Evolutionary conservation across 2,329 filamentous ascomycete species (phyloP).

Genomic region (Clarireedia monteithiana): DNA sequence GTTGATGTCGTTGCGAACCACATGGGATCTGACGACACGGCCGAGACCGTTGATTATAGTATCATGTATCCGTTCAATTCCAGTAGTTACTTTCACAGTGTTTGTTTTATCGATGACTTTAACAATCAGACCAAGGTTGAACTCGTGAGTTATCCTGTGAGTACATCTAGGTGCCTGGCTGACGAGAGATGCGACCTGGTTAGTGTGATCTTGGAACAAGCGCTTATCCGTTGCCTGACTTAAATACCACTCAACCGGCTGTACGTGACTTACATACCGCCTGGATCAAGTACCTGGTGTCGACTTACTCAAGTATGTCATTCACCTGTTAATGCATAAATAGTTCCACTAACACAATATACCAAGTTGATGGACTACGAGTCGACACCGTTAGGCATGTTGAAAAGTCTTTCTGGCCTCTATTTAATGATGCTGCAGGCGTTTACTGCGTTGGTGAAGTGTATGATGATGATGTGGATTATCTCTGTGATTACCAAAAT

Average conservation of each 20-base stretch:
- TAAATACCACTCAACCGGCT: slow-evolving; percentile 23
- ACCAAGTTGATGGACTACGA: slow-evolving; percentile 38
- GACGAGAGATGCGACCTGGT: neutral
- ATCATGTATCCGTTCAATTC: slow-evolving; percentile 35
- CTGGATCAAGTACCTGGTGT: slow-evolving; percentile 23
- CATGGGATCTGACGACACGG: slow-evolving; percentile 29
- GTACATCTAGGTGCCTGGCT: neutral
- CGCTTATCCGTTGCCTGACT: slow-evolving; percentile 24
- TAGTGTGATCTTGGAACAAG: slow-evolving; percentile 24
- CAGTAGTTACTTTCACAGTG: slow-evolving; percentile 27
- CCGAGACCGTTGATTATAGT: slow-evolving; percentile 31
- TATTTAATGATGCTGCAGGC: slow-evolving; percentile 42
- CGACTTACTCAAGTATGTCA: slow-evolving; percentile 24
- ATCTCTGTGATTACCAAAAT: slow-evolving; percentile 45
- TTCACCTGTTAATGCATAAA: neutral
- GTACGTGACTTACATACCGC: slow-evolving; percentile 17
- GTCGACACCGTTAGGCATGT: slow-evolving; percentile 42
- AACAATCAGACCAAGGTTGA: slow-evolving; percentile 28
- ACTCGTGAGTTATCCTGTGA: neutral
- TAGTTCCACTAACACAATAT: neutral
- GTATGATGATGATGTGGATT: slow-evolving; percentile 44
- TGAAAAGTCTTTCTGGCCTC: slow-evolving; percentile 45
- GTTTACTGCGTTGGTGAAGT: slow-evolving; percentile 57
- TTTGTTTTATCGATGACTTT: slow-evolving; percentile 31
- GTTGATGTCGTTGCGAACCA: slow-evolving; percentile 45